Percentiles rank a stretch among this genome's conserved stretches.
Conservation (phyloP, 1,284 basidiomycete genomes). For the Marasmius sp. region DNA sequence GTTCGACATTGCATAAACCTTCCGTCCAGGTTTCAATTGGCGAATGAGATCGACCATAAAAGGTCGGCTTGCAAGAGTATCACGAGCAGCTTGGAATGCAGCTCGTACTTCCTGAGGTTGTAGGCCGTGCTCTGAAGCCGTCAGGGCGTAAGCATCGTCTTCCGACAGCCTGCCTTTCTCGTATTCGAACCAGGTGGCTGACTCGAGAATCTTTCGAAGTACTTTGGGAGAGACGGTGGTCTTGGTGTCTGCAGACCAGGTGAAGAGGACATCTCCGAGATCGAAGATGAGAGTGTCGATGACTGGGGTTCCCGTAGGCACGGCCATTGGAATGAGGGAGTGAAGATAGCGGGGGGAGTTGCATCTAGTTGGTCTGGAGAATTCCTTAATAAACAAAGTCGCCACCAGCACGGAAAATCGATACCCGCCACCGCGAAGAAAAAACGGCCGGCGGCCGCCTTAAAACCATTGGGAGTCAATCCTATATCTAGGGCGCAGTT, state of each 20-base stretch:
- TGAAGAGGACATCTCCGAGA: slow-evolving; percentile 31
- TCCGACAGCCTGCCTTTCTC: slow-evolving; percentile 50
- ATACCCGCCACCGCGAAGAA: too few relatives aligned
- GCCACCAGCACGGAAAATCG: too few relatives aligned
- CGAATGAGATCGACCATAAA: slow-evolving; percentile 47
- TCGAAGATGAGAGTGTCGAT: slow-evolving; percentile 13
- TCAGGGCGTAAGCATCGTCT: slow-evolving; percentile 43
- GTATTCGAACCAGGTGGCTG: slow-evolving; percentile 54
- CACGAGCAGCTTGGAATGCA: slow-evolving; percentile 47
- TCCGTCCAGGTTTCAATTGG: slow-evolving; percentile 43
- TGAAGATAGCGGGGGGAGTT: not conserved
- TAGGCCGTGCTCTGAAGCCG: slow-evolving; percentile 42
- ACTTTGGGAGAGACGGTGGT: slow-evolving; percentile 44
- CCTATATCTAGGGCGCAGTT: too few relatives aligned
- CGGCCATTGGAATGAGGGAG: not conserved
- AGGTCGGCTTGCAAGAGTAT: slow-evolving; percentile 43
- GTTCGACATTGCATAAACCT: slow-evolving; percentile 59
- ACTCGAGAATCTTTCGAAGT: slow-evolving; percentile 45
- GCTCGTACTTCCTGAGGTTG: slow-evolving; percentile 36
- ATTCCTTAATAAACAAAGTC: not conserved
- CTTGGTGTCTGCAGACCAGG: slow-evolving; percentile 50
- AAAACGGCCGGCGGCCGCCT: too few relatives aligned
- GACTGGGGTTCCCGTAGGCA: not conserved
- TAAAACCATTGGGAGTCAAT: too few relatives aligned
- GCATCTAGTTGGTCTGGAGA: not conserved